phyloP scores from a whole-genome alignment of 441 rosid species.

The Breynia disticha region DNA sequence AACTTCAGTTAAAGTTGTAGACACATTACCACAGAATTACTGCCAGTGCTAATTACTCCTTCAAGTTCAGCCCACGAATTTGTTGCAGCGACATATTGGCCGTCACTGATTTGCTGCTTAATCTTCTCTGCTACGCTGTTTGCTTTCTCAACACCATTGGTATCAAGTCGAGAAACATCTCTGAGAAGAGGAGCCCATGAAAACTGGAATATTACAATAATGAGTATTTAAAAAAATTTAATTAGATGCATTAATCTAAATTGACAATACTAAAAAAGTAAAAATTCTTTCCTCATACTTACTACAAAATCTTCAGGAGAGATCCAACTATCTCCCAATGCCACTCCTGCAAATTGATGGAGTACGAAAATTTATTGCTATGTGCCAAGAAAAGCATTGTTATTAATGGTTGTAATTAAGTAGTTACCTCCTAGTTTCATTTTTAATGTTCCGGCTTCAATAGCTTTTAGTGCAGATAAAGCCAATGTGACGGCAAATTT shows the following conservation, averaged over 20 bases:
- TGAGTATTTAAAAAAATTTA: not conserved
- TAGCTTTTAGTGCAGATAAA: conserved; percentile 43
- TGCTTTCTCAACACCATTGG: conserved; percentile 38
- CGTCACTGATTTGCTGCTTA: conserved; percentile 41
- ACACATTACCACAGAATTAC: conserved; percentile 52
- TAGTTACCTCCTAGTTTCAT: conserved; percentile 61
- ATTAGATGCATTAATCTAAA: not conserved
- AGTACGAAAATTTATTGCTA: too few species aligned
- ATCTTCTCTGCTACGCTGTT: conserved; percentile 55
- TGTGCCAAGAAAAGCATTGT: too few species aligned
- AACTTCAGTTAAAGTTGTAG: not conserved
- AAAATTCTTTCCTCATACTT: conserved; percentile 1
- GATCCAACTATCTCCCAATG: conserved; percentile 78
- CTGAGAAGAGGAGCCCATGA: conserved; percentile 88
- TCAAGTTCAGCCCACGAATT: conserved; percentile 54
- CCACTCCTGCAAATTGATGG: conserved; percentile 53
- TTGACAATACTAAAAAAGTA: not conserved
- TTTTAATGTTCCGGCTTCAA: conserved; percentile 47
- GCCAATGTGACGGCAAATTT: conserved; percentile 72
- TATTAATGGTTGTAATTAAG: not conserved
- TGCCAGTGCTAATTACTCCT: conserved; percentile 19
- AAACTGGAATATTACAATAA: conserved; percentile 25
- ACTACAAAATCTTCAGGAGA: conserved; percentile 95
- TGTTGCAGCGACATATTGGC: conserved; percentile 44
- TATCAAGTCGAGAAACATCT: conserved; percentile 56